Evolutionary conservation across 2,329 filamentous ascomycete species (phyloP).

Genomic region (Zasmidium cellare): DNA sequence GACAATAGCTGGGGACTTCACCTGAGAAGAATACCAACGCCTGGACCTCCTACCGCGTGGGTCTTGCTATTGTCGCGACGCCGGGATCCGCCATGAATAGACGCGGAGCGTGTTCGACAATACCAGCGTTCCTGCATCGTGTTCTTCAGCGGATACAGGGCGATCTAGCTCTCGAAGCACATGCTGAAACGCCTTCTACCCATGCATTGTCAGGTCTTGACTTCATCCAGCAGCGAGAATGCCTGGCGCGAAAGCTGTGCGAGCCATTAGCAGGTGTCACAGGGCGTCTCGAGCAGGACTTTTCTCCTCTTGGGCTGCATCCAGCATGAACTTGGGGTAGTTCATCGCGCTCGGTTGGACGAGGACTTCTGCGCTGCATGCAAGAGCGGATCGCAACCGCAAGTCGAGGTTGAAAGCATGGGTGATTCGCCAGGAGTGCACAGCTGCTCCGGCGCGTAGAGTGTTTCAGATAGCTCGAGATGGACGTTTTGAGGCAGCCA

Average conservation of each 20-base stretch:
- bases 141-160: constrained; percentile 4
- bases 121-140: background rate
- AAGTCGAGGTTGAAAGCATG: background rate
- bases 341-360: constrained; percentile 3
- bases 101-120: constrained; percentile 19
- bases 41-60: constrained; percentile 7
- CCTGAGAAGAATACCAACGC: constrained; percentile 17
- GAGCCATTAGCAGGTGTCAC: constrained; percentile 3
- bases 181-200: constrained; percentile 20
- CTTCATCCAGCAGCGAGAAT: background rate
- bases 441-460: background rate
- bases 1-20: constrained; percentile 15
- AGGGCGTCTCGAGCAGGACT: constrained; percentile 1
- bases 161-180: constrained; percentile 12
- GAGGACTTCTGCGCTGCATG: background rate
- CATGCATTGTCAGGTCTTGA: constrained; percentile 6
- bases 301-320: background rate
- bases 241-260: constrained; percentile 11
- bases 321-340: background rate
- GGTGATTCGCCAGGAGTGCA: background rate
- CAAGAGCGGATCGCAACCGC: background rate
- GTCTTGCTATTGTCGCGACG: constrained; percentile 29
- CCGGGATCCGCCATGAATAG: constrained; percentile 23
- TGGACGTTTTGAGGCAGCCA: background rate
- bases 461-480: constrained; percentile 3